A percentile compares a stretch with the other conserved stretches of the same genome.
Evolutionary conservation across 768 basidiomycete genomes (phyloP).

Genomic region (Tremella yokohamensis): DNA sequence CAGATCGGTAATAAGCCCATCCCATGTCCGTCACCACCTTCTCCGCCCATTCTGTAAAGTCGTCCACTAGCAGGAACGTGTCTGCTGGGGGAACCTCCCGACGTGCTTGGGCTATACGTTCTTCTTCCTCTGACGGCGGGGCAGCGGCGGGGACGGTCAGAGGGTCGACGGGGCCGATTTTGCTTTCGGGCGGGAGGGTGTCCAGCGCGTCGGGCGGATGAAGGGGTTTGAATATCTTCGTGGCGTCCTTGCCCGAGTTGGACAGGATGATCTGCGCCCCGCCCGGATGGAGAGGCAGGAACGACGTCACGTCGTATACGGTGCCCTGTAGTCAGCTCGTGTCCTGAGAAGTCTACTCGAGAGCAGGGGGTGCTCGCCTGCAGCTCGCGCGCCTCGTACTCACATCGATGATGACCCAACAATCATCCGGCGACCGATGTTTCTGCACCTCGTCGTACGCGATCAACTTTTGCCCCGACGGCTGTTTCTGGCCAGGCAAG

Average conservation of each 20-base stretch:
- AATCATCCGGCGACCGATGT: conserved; percentile 83
- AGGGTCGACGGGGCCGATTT: conserved; percentile 52
- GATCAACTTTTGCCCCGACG: conserved; percentile 46
- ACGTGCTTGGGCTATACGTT: conserved; percentile 42
- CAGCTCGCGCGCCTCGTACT: no score
- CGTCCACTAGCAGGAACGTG: conserved; percentile 50
- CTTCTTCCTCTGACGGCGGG: conserved; percentile 40
- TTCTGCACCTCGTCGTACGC: conserved; percentile 54
- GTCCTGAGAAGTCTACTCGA: neutral
- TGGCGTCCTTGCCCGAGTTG: conserved; percentile 51
- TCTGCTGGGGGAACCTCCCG: conserved; percentile 44
- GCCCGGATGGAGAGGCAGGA: conserved; percentile 51
- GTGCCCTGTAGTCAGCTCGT: conserved; percentile 34
- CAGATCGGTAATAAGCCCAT: conserved; percentile 52
- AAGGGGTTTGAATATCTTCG: conserved; percentile 51
- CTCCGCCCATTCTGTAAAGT: conserved; percentile 52
- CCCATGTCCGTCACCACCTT: conserved; percentile 50
- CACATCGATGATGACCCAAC: conserved; percentile 87
- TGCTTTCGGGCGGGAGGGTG: conserved; percentile 36
- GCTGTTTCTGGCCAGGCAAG: conserved; percentile 28
- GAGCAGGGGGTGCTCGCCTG: no score
- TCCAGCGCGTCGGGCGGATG: conserved; percentile 51
- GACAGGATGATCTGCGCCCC: conserved; percentile 46
- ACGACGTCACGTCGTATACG: conserved; percentile 52
- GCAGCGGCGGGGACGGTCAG: conserved; percentile 39